phyloP scores from a whole-genome alignment of 1,284 basidiomycete species.

The Pterulicium gracile region DNA sequence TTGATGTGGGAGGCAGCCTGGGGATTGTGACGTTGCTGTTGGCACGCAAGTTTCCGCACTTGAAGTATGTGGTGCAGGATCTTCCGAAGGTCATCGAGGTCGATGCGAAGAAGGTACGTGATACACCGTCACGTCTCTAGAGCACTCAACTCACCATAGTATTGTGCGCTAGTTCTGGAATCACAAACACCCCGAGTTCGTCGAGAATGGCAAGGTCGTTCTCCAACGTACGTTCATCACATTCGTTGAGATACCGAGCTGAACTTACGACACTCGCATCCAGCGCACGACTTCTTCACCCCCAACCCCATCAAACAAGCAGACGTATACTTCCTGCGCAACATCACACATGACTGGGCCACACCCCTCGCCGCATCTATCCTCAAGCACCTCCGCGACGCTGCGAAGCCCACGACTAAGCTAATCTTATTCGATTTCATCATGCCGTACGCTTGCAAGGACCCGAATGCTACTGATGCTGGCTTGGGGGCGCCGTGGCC shows the following conservation, averaged over 20 bases:
- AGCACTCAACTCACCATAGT: neutral
- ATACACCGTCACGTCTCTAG: neutral
- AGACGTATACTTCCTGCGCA: slow-evolving; percentile 15
- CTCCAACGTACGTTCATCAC: neutral
- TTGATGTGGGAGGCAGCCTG: neutral
- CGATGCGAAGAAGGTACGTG: neutral
- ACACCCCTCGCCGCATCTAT: slow-evolving; percentile 5
- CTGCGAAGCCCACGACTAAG: slow-evolving; percentile 5
- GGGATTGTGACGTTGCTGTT: neutral
- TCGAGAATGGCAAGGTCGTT: neutral
- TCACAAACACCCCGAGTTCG: neutral
- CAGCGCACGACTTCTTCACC: slow-evolving; percentile 19
- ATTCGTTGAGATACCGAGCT: neutral
- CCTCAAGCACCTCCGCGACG: slow-evolving; percentile 7
- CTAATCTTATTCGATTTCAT: slow-evolving; percentile 9
- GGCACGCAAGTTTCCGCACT: neutral
- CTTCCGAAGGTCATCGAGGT: slow-evolving; percentile 1
- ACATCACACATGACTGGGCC: slow-evolving; percentile 11
- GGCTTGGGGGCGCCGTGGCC: neutral
- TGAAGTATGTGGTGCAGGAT: slow-evolving; percentile 1
- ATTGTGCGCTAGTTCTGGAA: neutral
- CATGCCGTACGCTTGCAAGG: neutral
- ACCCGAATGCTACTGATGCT: neutral
- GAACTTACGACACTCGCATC: neutral
- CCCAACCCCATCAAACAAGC: slow-evolving; percentile 15